These are phyloP conservation scores for Aspergillus ochraceus DNA, from an alignment of 2,329 filamentous ascomycete species.

Conservation along the genomic window DNA sequence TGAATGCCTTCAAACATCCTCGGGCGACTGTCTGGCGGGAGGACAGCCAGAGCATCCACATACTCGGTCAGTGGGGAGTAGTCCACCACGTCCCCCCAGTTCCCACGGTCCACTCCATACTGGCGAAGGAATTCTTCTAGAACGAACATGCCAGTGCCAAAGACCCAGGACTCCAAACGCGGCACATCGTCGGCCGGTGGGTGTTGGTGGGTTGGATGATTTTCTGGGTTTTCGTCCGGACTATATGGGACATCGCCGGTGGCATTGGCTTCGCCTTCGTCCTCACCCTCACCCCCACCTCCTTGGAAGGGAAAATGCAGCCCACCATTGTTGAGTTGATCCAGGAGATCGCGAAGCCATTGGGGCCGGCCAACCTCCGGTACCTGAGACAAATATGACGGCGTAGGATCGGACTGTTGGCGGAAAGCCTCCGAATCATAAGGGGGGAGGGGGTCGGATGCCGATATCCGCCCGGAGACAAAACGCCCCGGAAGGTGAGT, in stretches of 20 bases:
- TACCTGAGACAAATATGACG: constrained; percentile 30
- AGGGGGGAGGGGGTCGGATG: constrained; percentile 82
- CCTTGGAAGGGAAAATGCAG: constrained; percentile 26
- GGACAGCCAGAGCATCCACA: constrained; percentile 31
- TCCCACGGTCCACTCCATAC: constrained; percentile 43
- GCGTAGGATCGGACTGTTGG: constrained; percentile 35
- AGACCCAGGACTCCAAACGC: constrained; percentile 34
- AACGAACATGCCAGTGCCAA: constrained; percentile 33
- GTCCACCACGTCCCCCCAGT: constrained; percentile 41
- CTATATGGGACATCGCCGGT: constrained; percentile 10
- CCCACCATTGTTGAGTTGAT: constrained; percentile 35
- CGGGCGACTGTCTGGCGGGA: constrained; percentile 27
- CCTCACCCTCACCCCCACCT: not conserved
- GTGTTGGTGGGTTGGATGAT: constrained; percentile 15
- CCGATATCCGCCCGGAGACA: constrained; percentile 65
- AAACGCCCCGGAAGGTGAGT: constrained; percentile 66
- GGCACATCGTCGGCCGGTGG: constrained; percentile 28
- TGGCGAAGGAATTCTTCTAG: constrained; percentile 38
- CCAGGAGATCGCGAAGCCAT: constrained; percentile 38
- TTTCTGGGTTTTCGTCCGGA: constrained; percentile 10
- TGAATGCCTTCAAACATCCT: constrained; percentile 31
- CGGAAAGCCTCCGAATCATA: constrained; percentile 44
- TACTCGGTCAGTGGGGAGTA: constrained; percentile 37
- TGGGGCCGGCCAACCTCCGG: constrained; percentile 34
- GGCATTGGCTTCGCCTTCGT: constrained; percentile 17